Conservation (phyloP, 2,329 filamentous ascomycete genomes). For the Lasiodiplodia citricola region DNA sequence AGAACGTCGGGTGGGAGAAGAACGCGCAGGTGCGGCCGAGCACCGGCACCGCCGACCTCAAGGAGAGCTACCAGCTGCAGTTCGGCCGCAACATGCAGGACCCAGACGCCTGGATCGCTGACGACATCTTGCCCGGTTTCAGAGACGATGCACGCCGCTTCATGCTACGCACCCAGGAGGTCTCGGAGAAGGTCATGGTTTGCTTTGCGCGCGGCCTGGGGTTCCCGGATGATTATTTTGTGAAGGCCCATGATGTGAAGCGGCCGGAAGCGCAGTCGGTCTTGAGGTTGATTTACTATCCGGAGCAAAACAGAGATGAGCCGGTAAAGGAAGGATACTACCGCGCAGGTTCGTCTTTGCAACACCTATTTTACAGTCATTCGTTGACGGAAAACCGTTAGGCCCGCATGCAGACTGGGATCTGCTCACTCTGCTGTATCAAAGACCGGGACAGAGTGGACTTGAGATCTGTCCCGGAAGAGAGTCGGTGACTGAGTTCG, state of each 20-base stretch:
- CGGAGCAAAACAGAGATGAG: constrained; percentile 37
- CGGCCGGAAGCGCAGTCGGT: constrained; percentile 61
- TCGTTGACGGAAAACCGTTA: neutral
- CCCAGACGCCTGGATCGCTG: constrained; percentile 56
- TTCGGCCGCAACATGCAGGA: constrained; percentile 60
- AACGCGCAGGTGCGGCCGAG: constrained; percentile 63
- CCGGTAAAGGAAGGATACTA: constrained; percentile 52
- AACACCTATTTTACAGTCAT: neutral
- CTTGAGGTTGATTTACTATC: constrained; percentile 63
- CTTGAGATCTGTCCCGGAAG: constrained; percentile 70
- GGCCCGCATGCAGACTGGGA: constrained; percentile 51
- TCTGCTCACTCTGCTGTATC: constrained; percentile 67
- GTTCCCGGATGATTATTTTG: constrained; percentile 62
- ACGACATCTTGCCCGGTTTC: constrained; percentile 58
- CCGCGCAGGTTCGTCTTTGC: constrained; percentile 54
- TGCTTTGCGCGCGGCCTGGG: constrained; percentile 64
- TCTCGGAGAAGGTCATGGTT: constrained; percentile 63
- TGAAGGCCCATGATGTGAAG: constrained; percentile 58
- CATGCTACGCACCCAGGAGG: constrained; percentile 59
- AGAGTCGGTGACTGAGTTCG: constrained; percentile 65
- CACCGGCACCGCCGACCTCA: constrained; percentile 63
- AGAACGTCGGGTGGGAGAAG: constrained; percentile 68
- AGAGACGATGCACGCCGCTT: constrained; percentile 52
- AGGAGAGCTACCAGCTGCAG: constrained; percentile 68
- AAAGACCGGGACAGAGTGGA: constrained; percentile 64